A percentile compares a stretch with the other conserved stretches of the same genome.
Evolutionary conservation across 2,329 filamentous ascomycete species (phyloP).

Genomic region (Aspergillus awamori): DNA sequence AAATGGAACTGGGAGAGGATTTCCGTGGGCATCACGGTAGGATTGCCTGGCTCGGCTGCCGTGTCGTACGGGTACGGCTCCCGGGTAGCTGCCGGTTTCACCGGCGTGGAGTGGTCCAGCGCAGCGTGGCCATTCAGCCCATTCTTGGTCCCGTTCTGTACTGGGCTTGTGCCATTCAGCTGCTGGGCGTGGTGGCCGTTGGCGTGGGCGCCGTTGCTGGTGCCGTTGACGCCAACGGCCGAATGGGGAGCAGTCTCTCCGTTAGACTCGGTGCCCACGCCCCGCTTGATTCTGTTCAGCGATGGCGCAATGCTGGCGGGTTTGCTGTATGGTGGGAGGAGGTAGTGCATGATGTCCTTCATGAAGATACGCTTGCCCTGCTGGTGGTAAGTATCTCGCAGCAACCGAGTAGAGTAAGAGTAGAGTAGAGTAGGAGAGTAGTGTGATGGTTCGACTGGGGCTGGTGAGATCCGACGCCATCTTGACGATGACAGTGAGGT

Average conservation of each 20-base stretch:
- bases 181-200: slow-evolving; percentile 26
- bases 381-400: slow-evolving; percentile 45
- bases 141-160: slow-evolving; percentile 22
- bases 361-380: slow-evolving; percentile 93
- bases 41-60: slow-evolving; percentile 69
- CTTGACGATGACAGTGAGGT: not conserved
- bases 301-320: slow-evolving; percentile 75
- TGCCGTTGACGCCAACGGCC: slow-evolving; percentile 10
- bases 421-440: not conserved
- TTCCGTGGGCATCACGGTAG: slow-evolving; percentile 77
- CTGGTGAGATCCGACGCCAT: slow-evolving; percentile 13
- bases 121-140: slow-evolving; percentile 12
- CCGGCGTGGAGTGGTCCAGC: not conserved
- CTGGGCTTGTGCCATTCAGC: slow-evolving; percentile 21
- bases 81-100: not conserved
- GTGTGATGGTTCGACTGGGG: not conserved
- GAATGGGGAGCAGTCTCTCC: slow-evolving; percentile 18
- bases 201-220: slow-evolving; percentile 18
- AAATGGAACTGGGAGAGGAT: slow-evolving; percentile 84
- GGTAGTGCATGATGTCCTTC: slow-evolving; percentile 96
- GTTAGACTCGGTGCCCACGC: slow-evolving; percentile 52
- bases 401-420: slow-evolving; percentile 13
- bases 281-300: slow-evolving; percentile 62
- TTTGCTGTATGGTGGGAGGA: slow-evolving; percentile 73
- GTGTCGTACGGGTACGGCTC: slow-evolving; percentile 62